Percentiles rank a stretch among this genome's conserved stretches.
Conservation (phyloP, 257 asterid genomes). For the Hygrophila difformis region DNA sequence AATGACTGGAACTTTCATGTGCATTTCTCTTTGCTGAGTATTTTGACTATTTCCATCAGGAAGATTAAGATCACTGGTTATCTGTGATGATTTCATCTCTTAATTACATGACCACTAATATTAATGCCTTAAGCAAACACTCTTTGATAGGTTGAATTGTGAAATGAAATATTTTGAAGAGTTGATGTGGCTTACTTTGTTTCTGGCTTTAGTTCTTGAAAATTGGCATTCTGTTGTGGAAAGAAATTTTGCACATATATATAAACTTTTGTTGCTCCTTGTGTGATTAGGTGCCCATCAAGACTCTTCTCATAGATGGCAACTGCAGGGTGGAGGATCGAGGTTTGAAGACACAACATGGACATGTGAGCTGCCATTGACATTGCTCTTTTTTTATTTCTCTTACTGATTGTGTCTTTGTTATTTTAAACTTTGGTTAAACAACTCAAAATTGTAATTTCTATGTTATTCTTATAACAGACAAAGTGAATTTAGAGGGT, state of each 20-base stretch:
- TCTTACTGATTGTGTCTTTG: background rate
- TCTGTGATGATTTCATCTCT: constrained; percentile 4
- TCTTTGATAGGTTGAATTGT: constrained; percentile 8
- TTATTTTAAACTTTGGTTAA: constrained; percentile 12
- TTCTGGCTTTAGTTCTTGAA: constrained; percentile 7
- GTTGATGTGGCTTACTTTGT: constrained; percentile 15
- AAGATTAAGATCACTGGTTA: constrained; percentile 9
- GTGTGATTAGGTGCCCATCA: constrained; percentile 66
- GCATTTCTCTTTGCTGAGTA: background rate
- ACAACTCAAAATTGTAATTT: constrained; percentile 1
- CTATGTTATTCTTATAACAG: constrained; percentile 11
- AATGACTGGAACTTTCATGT: constrained; percentile 17
- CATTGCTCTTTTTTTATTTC: constrained; percentile 5
- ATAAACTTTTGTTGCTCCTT: constrained; percentile 8
- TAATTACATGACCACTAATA: background rate
- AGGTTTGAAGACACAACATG: constrained; percentile 97
- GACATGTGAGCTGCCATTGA: constrained; percentile 63
- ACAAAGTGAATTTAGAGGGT: constrained; percentile 9
- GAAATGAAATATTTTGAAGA: constrained; percentile 10
- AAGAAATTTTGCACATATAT: background rate
- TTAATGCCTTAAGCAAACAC: constrained; percentile 4
- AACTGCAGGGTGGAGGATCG: constrained; percentile 97
- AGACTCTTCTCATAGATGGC: constrained; percentile 89
- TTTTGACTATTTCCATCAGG: constrained; percentile 3
- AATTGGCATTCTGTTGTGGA: constrained; percentile 5